Base-by-base conservation (phyloP, 768 basidiomycete species). In the Pilatotrama ljubarskyi region DNA sequence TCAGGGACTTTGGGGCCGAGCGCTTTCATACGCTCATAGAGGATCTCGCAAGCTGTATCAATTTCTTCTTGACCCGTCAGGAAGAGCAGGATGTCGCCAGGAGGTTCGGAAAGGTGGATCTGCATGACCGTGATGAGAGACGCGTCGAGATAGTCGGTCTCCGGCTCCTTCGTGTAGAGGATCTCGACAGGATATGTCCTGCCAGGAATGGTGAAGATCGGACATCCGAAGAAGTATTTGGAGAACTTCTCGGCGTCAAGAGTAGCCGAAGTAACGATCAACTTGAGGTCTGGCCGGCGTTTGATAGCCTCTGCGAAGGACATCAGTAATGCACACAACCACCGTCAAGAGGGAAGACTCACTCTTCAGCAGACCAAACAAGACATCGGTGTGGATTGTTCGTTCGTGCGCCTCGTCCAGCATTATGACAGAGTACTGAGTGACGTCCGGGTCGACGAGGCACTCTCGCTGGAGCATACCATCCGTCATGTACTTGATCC, bases 401-500 rank as follows among this genome's bases (percentile, higher is more conserved):
- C 97, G 85, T 74, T 99, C 97, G 75, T 99, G 97, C 11, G 97
- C 97, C 76, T 99, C 97, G 72, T 99, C 97, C 72, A 99, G 80
- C 91, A 99, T 99, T 74, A 99, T 79, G 54, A 98, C 93, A 2
- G 93, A 93, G 72, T 99, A 99, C 47, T 86, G 83, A 61, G 87
- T 91, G 72, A 94, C 88, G 61, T 97, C 86, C 5, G 96, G 96
- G 69, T 99, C 97, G 70, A 98, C 91, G 53, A 99, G 78, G 64
- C 90, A 93, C 79, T 99, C 97, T 76, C 97, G 85, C 69, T 98
- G 93, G 24, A 99, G 82, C 94, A 99, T 98, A 78, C 97, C 97
- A 70, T 98, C 97, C 69, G 97, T 99, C 97, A 99, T 98, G 82
- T 97, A 99, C 75, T 98, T 99, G 82, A 99, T 99, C 70, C 91